Percentiles rank a stretch among this genome's conserved stretches.
phyloP scores from a whole-genome alignment of 805 yeast species.

The Suhomyces sp. region DNA sequence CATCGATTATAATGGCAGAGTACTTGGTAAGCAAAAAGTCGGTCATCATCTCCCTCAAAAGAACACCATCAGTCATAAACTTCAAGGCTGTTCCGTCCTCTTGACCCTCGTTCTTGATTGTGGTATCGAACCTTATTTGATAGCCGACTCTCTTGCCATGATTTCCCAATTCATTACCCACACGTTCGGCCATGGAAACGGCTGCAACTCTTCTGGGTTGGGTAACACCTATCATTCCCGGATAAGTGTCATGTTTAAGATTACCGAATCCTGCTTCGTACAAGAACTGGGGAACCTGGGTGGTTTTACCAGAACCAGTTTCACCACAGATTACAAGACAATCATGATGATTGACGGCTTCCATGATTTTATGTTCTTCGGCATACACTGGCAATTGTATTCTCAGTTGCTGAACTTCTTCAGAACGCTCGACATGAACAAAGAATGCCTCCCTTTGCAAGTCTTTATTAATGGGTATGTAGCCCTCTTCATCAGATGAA shows the following conservation, averaged over 20 bases:
- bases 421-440: slow-evolving; percentile 64
- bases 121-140: slow-evolving; percentile 79
- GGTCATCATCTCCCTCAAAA: slow-evolving; percentile 86
- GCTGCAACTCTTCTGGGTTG: slow-evolving; percentile 96
- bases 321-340: slow-evolving; percentile 93
- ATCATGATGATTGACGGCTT: slow-evolving; percentile 89
- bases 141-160: slow-evolving; percentile 70
- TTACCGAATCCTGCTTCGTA: slow-evolving; percentile 91
- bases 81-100: slow-evolving; percentile 62
- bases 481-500: slow-evolving; percentile 61
- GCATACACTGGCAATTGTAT: slow-evolving; percentile 80
- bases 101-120: slow-evolving; percentile 48
- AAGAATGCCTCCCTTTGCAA: slow-evolving; percentile 58
- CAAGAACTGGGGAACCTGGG: slow-evolving; percentile 95
- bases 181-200: slow-evolving; percentile 85
- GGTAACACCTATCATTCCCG: slow-evolving; percentile 95
- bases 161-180: slow-evolving; percentile 69
- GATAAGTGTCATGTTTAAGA: slow-evolving; percentile 48
- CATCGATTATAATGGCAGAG: slow-evolving; percentile 87
- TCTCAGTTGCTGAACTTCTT: slow-evolving; percentile 64
- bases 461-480: slow-evolving; percentile 54
- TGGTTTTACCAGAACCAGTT: slow-evolving; percentile 98
- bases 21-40: slow-evolving; percentile 80
- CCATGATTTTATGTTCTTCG: slow-evolving; percentile 93
- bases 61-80: slow-evolving; percentile 94